Conservation (phyloP, 495 filamentous ascomycete species). For the Aspergillus sclerotiicarbonarius region DNA sequence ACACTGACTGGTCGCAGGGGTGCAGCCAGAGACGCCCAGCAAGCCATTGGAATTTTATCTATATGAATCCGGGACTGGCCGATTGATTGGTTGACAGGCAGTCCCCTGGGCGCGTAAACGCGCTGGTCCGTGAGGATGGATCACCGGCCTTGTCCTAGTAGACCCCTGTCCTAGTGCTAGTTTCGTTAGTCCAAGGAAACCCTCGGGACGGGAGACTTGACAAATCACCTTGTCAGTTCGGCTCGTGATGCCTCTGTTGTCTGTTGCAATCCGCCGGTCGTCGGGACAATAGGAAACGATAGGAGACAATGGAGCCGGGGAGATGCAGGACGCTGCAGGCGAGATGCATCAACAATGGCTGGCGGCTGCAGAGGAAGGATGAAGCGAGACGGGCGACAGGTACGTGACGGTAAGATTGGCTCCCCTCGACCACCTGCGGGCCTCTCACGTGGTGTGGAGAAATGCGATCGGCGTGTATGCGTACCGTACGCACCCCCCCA, state of each 20-base stretch:
- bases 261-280: background rate
- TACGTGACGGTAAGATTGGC: background rate
- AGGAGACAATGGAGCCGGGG: background rate
- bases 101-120: background rate
- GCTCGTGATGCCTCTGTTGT: background rate
- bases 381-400: background rate
- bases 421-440: slow-evolving; percentile 2
- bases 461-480: slow-evolving; percentile 3
- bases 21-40: background rate
- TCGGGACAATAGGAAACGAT: background rate
- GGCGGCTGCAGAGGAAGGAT: background rate
- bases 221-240: background rate
- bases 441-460: slow-evolving; percentile 4
- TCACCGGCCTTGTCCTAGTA: slow-evolving; percentile 18
- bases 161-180: background rate
- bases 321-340: slow-evolving; percentile 6
- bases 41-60: background rate
- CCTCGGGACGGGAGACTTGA: background rate
- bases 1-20: slow-evolving; percentile 1
- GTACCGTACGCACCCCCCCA: background rate
- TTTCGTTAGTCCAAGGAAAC: background rate
- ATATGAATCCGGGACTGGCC: background rate
- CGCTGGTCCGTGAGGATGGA: slow-evolving; percentile 14
- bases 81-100: slow-evolving; percentile 2
- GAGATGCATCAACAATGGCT: slow-evolving; percentile 2